Base-by-base conservation (phyloP, 208 protist species). In the Leishmania amazonensis region DNA sequence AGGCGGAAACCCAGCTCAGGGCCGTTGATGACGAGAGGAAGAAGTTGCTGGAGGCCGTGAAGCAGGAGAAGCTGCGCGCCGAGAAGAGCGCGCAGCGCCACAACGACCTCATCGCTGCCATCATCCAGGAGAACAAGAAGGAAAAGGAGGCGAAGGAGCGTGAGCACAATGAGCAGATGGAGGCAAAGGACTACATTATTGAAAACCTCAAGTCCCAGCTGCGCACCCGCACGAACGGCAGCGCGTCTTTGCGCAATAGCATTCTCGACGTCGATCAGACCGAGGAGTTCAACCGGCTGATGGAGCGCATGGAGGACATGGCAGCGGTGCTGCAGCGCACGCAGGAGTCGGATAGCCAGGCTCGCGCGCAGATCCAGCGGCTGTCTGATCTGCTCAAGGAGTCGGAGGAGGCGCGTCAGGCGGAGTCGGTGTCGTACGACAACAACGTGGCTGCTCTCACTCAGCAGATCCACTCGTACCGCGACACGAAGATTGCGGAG, bases 111-210 rank as follows among this genome's bases (percentile, higher is more conserved):
- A 92, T 96, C 80, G 90, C 91, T 24, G 93, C 93, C 67, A 95
- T 96, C 57, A 87, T 94, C 19, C 91, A 95, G 54, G 93, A 95
- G 72, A 95, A 96, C 81, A 94, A 95, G 77, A 95, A 93, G 75
- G 91, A 96, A 84, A 95, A 91, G 86, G 91, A 96, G 80, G 91
- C 91, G 31, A 95, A 93, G 87, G 93, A 96, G 83, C 91, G 93
- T 35, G 93, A 95, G 89, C 91, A 91, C 83, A 90, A 93, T 19
- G 93, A 96, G 83, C 83, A 94, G 72, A 83, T 95, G 17, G 90
- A 92, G 74, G 83, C 87, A 70, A 96, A 96, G 80, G 90, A 94
- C 76, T 93, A 94, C 72, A 81, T 95, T 49, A 95, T 96, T 83
- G 90, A 94, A 74, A 94, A 92, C 78, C 83, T 96, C 75, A 92